A percentile compares a stretch with the other conserved stretches of the same genome.
Evolutionary conservation across 2,329 filamentous ascomycete species (phyloP).

Genomic region (Clonostachys rhizophaga): DNA sequence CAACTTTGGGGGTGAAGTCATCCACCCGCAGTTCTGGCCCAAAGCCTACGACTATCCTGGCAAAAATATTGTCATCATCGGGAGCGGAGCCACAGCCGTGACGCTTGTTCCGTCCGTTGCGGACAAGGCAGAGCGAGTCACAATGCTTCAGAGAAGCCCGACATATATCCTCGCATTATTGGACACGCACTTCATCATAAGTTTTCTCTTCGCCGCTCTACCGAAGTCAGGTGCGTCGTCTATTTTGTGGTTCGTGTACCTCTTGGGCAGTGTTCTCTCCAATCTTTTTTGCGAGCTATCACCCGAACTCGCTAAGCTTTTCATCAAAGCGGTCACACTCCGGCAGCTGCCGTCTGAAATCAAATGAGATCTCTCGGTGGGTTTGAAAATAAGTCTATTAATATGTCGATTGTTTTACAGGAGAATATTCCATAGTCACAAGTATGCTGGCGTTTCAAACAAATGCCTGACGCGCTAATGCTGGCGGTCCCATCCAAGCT

Average conservation of each 20-base stretch:
- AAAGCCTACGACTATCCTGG: constrained; percentile 58
- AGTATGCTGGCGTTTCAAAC: too few relatives aligned
- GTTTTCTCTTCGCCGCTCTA: constrained; percentile 33
- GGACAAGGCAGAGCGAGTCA: constrained; percentile 60
- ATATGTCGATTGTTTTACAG: too few relatives aligned
- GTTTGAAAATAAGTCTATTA: too few relatives aligned
- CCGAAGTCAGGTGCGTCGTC: constrained; percentile 39
- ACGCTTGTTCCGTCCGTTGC: constrained; percentile 70
- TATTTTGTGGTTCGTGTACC: constrained; percentile 28
- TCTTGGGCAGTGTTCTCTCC: constrained; percentile 7
- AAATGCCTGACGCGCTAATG: too few relatives aligned
- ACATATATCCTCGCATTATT: constrained; percentile 60
- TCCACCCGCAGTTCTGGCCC: constrained; percentile 77
- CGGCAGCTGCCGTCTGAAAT: constrained; percentile 19
- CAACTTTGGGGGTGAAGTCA: constrained; percentile 56
- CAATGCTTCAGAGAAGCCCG: constrained; percentile 78
- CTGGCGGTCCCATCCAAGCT: too few relatives aligned
- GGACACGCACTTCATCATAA: constrained; percentile 1
- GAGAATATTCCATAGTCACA: too few relatives aligned
- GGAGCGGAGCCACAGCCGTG: constrained; percentile 74
- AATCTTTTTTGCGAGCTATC: constrained; percentile 35
- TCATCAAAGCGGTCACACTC: constrained; percentile 45
- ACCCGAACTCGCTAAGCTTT: constrained; percentile 20
- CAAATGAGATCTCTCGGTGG: constrained; percentile 15
- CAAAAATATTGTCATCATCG: constrained; percentile 69